phyloP scores from a whole-genome alignment of 2,329 filamentous ascomycete genomes.

The Phaeosphaeria sp. region DNA sequence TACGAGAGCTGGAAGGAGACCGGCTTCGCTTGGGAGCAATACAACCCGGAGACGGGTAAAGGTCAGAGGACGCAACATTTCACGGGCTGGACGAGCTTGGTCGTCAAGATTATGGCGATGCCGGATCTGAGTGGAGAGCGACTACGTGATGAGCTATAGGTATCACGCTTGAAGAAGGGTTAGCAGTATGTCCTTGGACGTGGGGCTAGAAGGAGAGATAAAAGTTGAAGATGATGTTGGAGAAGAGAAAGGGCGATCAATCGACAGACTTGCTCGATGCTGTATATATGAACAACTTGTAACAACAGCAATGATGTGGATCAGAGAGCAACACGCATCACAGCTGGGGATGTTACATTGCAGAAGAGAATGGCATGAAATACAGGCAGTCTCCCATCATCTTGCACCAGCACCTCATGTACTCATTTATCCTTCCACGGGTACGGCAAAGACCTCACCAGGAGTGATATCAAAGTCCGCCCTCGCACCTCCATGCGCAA shows the following conservation, averaged over 20 bases:
- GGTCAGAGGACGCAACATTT: slow-evolving; percentile 98
- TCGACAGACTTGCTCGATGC: neutral
- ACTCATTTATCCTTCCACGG: neutral
- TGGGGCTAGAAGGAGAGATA: neutral
- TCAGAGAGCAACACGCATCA: no score
- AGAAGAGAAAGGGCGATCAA: neutral
- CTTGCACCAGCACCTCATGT: neutral
- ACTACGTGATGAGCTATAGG: slow-evolving; percentile 40
- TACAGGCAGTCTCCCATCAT: neutral
- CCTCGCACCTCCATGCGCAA: neutral
- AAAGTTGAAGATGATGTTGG: neutral
- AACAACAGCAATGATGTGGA: neutral
- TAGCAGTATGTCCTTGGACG: neutral
- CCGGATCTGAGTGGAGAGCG: slow-evolving; percentile 63
- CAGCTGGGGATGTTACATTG: no score
- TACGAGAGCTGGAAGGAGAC: slow-evolving; percentile 88
- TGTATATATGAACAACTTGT: neutral
- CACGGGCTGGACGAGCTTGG: slow-evolving; percentile 97
- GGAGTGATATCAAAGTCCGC: neutral
- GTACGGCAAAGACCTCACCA: neutral
- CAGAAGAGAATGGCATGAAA: neutral
- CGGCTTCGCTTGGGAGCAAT: slow-evolving; percentile 98
- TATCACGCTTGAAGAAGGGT: neutral
- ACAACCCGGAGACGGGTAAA: slow-evolving; percentile 87
- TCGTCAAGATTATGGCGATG: slow-evolving; percentile 98